A percentile compares a stretch with the other conserved stretches of the same genome.
phyloP scores from a whole-genome alignment of 768 basidiomycete species.

The Hypholoma fasciculare region DNA sequence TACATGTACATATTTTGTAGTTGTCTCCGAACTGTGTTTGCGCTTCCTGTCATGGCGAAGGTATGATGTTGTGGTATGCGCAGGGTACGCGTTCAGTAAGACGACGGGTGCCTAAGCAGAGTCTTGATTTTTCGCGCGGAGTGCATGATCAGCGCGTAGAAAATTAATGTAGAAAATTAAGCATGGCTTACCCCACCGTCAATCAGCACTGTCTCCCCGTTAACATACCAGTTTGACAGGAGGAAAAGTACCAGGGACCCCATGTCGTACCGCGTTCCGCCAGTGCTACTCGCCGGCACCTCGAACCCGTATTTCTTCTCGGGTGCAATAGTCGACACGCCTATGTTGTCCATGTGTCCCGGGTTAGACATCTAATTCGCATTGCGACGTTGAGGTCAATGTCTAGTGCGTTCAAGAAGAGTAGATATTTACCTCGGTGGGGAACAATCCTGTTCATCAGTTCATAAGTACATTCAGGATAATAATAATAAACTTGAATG shows the following conservation, averaged over 20 bases:
- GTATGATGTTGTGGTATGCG: background rate
- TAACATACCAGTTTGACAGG: conserved; percentile 6
- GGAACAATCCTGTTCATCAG: background rate
- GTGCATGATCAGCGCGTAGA: background rate
- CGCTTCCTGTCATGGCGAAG: background rate
- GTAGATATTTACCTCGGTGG: conserved; percentile 1
- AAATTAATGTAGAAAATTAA: background rate
- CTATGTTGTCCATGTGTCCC: background rate
- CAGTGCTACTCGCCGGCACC: background rate
- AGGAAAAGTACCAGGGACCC: conserved; percentile 4
- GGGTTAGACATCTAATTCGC: conserved; percentile 3
- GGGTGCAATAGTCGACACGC: background rate
- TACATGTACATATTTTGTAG: too few relatives aligned
- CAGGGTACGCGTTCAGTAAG: background rate
- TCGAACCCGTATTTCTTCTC: conserved; percentile 1
- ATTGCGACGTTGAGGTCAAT: background rate
- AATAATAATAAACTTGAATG: too few relatives aligned
- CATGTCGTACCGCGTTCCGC: conserved; percentile 7
- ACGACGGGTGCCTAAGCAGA: background rate
- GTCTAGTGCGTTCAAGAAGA: background rate
- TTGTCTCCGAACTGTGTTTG: too few relatives aligned
- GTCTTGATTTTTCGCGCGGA: background rate
- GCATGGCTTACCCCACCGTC: conserved; percentile 3
- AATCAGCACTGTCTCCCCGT: conserved; percentile 8
- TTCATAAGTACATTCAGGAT: too few relatives aligned